Evolutionary conservation across 2,329 filamentous ascomycete species (phyloP).

Genomic region (Trichophyton verrucosum): DNA sequence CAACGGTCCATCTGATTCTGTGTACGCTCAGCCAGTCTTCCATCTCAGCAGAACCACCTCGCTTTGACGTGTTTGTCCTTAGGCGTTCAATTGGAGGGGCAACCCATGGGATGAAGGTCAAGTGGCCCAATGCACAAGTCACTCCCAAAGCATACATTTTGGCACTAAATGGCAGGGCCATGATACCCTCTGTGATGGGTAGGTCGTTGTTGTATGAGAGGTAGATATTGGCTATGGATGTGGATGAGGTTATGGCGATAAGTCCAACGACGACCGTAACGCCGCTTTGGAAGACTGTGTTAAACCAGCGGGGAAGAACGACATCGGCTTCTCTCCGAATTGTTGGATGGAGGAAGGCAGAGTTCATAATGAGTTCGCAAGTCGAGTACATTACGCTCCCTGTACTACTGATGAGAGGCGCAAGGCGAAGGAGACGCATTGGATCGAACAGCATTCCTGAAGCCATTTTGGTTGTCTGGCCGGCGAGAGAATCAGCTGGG

Average conservation of each 20-base stretch:
- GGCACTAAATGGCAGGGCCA: conserved; percentile 28
- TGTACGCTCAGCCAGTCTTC: conserved; percentile 13
- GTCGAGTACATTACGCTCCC: conserved; percentile 36
- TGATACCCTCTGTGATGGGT: conserved; percentile 49
- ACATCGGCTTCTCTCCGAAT: conserved; percentile 15
- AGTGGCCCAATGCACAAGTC: conserved; percentile 10
- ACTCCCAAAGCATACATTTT: conserved; percentile 12
- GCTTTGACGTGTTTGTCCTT: conserved; percentile 6
- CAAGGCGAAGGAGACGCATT: conserved; percentile 27
- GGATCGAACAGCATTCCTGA: conserved; percentile 11
- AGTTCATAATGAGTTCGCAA: conserved; percentile 24
- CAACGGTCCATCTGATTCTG: conserved; percentile 9
- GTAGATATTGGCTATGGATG: conserved; percentile 19
- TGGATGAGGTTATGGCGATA: conserved; percentile 9
- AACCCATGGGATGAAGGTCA: conserved; percentile 13
- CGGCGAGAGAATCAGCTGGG: background rate
- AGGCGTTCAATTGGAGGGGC: conserved; percentile 10
- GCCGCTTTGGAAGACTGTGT: conserved; percentile 30
- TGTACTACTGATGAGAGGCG: conserved; percentile 39
- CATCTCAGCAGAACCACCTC: conserved; percentile 8
- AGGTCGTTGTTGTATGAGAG: conserved; percentile 53
- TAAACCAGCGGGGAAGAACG: conserved; percentile 36
- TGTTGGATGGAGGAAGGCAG: conserved; percentile 14
- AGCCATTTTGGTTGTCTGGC: conserved; percentile 5
- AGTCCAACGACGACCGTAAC: conserved; percentile 14